phyloP scores from a whole-genome alignment of 2,329 filamentous ascomycete species.

The Endothia cerciana region DNA sequence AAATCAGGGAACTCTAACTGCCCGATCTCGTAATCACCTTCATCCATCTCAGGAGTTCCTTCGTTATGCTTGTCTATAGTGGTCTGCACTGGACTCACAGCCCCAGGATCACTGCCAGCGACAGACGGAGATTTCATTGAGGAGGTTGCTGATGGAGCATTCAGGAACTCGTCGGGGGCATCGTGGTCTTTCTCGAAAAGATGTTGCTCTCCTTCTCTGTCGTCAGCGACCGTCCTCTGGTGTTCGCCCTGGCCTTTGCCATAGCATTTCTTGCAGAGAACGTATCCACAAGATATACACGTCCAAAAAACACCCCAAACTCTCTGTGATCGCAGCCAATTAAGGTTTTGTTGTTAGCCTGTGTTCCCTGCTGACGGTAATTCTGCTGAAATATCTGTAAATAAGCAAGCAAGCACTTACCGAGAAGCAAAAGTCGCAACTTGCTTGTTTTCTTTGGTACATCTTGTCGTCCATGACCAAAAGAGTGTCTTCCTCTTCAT shows the following conservation, averaged over 20 bases:
- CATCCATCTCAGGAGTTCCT: not conserved
- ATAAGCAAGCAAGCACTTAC: not conserved
- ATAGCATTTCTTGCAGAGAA: conserved; percentile 1
- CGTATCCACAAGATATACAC: not conserved
- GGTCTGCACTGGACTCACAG: not conserved
- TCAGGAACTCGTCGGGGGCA: not conserved
- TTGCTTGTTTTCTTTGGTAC: not conserved
- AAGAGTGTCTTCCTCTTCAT: not conserved
- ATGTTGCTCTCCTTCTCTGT: not conserved
- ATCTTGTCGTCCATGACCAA: not conserved
- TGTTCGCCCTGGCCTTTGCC: not conserved
- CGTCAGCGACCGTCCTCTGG: not conserved
- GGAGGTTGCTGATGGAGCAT: too few relatives aligned
- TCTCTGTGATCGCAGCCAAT: not conserved
- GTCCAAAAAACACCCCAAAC: not conserved
- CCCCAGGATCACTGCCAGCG: not conserved
- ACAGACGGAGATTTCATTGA: not conserved
- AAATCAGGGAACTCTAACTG: not conserved
- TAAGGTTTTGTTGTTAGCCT: not conserved
- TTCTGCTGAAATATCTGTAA: too few relatives aligned
- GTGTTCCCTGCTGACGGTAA: too few relatives aligned
- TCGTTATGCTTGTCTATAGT: not conserved
- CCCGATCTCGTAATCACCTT: not conserved
- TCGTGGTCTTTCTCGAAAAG: not conserved
- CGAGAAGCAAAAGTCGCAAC: conserved; percentile 2